Percentiles rank a stretch among this genome's conserved stretches.
These are phyloP conservation scores for Ballota nigra DNA, from an alignment of 257 asterid species.

Conservation along the genomic window DNA sequence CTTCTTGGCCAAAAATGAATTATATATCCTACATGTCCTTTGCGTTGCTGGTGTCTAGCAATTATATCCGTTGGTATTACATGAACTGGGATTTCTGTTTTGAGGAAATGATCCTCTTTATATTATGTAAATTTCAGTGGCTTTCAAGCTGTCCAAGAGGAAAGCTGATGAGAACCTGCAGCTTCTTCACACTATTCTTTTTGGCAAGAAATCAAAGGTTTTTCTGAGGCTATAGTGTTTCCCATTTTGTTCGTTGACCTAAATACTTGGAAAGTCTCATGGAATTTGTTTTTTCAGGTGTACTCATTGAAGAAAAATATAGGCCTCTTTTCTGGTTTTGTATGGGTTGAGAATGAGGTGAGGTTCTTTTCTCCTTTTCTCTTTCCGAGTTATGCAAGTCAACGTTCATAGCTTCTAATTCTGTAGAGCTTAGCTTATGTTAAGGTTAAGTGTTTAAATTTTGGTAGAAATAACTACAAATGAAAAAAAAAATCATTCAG, in stretches of 20 bases:
- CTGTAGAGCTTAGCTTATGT: constrained; percentile 1
- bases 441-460: constrained; percentile 9
- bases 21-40: constrained; percentile 3
- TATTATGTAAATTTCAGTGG: constrained; percentile 58
- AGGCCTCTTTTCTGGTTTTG: constrained; percentile 92
- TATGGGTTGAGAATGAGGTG: constrained; percentile 89
- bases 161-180: constrained; percentile 87
- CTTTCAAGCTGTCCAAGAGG: constrained; percentile 88
- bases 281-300: constrained; percentile 43
- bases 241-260: constrained; percentile 3
- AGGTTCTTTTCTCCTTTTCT: neutral
- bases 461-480: neutral
- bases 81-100: neutral
- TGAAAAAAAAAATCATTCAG: neutral
- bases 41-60: constrained; percentile 11
- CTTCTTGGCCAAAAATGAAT: neutral
- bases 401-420: neutral
- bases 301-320: constrained; percentile 70
- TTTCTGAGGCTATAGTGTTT: constrained; percentile 2
- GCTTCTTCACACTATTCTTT: constrained; percentile 79
- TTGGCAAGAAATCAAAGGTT: constrained; percentile 88
- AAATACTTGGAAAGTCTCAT: constrained; percentile 21
- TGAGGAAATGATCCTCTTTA: constrained; percentile 11
- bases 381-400: neutral
- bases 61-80: neutral